phyloP scores from a whole-genome alignment of 2,329 filamentous ascomycete species.

The Apiospora hydei region DNA sequence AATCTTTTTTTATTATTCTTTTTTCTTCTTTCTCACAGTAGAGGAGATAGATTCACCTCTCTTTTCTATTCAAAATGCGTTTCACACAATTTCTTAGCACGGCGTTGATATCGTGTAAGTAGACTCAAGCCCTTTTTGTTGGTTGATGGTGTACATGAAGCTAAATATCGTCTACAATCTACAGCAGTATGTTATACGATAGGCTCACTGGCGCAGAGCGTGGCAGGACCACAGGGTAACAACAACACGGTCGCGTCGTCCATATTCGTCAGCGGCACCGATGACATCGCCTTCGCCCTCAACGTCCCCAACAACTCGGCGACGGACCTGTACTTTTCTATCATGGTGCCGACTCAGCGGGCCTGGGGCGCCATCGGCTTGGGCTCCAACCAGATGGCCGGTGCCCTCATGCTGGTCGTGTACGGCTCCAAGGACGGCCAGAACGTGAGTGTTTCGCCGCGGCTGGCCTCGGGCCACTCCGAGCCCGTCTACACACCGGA shows the following conservation, averaged over 20 bases:
- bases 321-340: slow-evolving; percentile 61
- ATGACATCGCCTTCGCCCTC: slow-evolving; percentile 64
- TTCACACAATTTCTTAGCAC: not conserved
- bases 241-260: slow-evolving; percentile 28
- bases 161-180: not conserved
- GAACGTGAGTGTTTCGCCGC: slow-evolving; percentile 64
- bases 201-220: not conserved
- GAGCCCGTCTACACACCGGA: slow-evolving; percentile 58
- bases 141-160: not conserved
- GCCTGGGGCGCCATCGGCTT: slow-evolving; percentile 64
- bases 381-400: slow-evolving; percentile 58
- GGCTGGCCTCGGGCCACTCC: slow-evolving; percentile 56
- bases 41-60: not conserved
- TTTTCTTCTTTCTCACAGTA: not conserved
- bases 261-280: slow-evolving; percentile 38
- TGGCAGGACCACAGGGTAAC: slow-evolving; percentile 1
- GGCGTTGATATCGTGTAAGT: slow-evolving; percentile 17
- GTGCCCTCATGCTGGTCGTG: slow-evolving; percentile 61
- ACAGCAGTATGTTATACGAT: slow-evolving; percentile 1
- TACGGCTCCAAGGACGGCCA: slow-evolving; percentile 55
- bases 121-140: not conserved
- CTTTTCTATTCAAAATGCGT: not conserved
- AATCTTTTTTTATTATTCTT: not conserved
- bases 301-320: slow-evolving; percentile 75
- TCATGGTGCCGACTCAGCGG: slow-evolving; percentile 53